Evolutionary conservation across 1,284 basidiomycete species (phyloP), one percentile per base, ranked within the genome.

Genomic region (Ceratobasidium papillatum): DNA sequence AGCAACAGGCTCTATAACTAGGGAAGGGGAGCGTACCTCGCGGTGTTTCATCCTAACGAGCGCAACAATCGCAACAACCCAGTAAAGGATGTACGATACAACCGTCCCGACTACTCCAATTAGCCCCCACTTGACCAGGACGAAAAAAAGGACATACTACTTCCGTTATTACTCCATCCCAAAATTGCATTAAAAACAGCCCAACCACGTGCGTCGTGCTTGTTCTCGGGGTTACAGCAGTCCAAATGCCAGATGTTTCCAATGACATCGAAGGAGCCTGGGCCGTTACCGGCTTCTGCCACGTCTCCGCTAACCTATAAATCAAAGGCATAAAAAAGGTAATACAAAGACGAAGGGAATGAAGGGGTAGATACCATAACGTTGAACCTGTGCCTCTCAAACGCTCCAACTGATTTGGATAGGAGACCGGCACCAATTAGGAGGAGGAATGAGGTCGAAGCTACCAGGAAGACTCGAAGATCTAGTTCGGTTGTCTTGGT

Each of bases 401-500:
- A 94, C 56, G 87, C 84, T 77, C 89, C 89, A 12, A 93, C 85
- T 2, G 91, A 84, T 80, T 88, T 90, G 76, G 89, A 90, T 82
- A 95, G 94, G 58, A 98, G 87, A 17, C 95, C 95, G 0, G 95
- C 91, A 49, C 95, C 95, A 82, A 98, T 95, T 79, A 97, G 89
- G 78, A 97, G 88, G 64, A 97, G 84, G 79, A 97, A 84, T 84
- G 93, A 93, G 66, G 95, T 96, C 86, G 96, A 97, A 75, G 89
- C 85, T 80, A 97, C 84, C 62, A 97, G 86, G 89, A 96, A 96
- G 78, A 94, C 85, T 51, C 89, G 90, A 32, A 95, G 83, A 0
- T 91, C 90, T 91, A 41, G 19, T 14, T 9, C 45, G 19, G 22
- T 14, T 3, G 7, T 17, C 30, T 3, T n/a, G 1, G 30, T 25